phyloP scores from a whole-genome alignment of 352 stramenopile genomes.

The Phytophthora litchii region DNA sequence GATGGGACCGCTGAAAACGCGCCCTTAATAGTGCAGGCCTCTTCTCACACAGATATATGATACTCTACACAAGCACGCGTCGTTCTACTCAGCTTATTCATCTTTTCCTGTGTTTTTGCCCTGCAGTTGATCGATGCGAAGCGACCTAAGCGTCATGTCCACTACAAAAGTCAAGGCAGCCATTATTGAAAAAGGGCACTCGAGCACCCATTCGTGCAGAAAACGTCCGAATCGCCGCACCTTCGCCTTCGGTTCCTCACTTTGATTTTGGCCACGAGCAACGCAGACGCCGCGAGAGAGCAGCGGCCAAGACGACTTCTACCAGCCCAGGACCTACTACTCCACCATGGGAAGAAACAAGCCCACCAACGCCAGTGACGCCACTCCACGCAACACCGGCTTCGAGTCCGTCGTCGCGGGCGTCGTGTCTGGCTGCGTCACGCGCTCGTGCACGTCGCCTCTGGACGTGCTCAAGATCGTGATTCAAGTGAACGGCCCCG shows the following conservation, averaged over 20 bases:
- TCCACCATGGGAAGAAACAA: slow-evolving; percentile 26
- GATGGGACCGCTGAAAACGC: not conserved
- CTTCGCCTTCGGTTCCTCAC: slow-evolving; percentile 11
- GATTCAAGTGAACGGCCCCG: slow-evolving; percentile 73
- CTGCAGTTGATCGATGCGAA: too few species aligned
- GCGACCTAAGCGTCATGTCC: too few species aligned
- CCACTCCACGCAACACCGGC: slow-evolving; percentile 32
- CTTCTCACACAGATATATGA: not conserved
- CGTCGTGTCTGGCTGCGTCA: slow-evolving; percentile 81
- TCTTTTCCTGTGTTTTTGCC: too few species aligned
- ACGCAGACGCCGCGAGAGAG: slow-evolving; percentile 1
- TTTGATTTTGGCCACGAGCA: slow-evolving; percentile 26
- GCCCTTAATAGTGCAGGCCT: too few species aligned
- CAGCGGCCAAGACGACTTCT: slow-evolving; percentile 16
- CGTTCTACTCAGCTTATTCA: too few species aligned
- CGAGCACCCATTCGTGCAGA: slow-evolving; percentile 1
- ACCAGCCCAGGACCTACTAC: slow-evolving; percentile 11
- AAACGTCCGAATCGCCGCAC: slow-evolving; percentile 1
- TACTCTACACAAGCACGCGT: not conserved
- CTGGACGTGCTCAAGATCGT: slow-evolving; percentile 88
- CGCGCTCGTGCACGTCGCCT: slow-evolving; percentile 79
- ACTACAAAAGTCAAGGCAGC: not conserved
- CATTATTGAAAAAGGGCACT: not conserved
- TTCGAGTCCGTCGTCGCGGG: slow-evolving; percentile 74
- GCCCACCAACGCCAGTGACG: not conserved